phyloP scores from a whole-genome alignment of 495 filamentous ascomycete genomes.

The Penicillium fimorum region DNA sequence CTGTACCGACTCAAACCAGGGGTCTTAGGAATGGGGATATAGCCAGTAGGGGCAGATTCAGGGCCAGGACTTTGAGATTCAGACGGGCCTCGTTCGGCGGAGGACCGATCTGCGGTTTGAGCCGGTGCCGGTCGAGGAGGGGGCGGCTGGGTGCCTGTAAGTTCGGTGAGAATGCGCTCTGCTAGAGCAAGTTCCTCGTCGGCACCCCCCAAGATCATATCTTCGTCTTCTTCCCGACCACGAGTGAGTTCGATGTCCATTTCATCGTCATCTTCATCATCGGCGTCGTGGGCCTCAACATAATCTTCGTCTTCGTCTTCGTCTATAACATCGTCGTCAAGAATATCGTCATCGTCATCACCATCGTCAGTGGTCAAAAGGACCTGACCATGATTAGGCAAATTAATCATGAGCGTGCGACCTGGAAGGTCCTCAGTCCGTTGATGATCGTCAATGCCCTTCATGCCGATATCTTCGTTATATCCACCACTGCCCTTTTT shows the following conservation, averaged over 20 bases:
- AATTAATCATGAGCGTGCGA: conserved; percentile 40
- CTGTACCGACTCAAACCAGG: conserved; percentile 36
- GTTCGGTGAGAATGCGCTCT: conserved; percentile 60
- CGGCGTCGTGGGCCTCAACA: conserved; percentile 46
- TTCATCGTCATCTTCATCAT: conserved; percentile 44
- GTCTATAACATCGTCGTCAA: conserved; percentile 45
- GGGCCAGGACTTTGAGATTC: conserved; percentile 21
- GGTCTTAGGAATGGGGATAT: conserved; percentile 41
- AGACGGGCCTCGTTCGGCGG: conserved; percentile 48
- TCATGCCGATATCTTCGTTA: conserved; percentile 78
- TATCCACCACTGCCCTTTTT: conserved; percentile 78
- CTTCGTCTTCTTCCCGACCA: conserved; percentile 39
- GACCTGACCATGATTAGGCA: conserved; percentile 41
- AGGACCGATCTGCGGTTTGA: conserved; percentile 51
- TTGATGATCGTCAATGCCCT: conserved; percentile 89
- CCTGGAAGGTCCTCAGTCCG: conserved; percentile 37
- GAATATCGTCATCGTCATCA: conserved; percentile 39
- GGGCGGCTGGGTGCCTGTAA: conserved; percentile 15
- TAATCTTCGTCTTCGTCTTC: conserved; percentile 47
- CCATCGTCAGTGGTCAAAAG: conserved; percentile 47
- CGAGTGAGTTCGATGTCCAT: conserved; percentile 25
- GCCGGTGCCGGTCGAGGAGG: conserved; percentile 11
- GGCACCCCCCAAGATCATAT: conserved; percentile 43
- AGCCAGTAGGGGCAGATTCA: conserved; percentile 20
- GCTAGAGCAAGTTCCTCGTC: conserved; percentile 59